Evolutionary conservation across 164 flowering plant species (phyloP), one percentile per base, ranked within the genome.

Genomic region (Tetracentron sinense): DNA sequence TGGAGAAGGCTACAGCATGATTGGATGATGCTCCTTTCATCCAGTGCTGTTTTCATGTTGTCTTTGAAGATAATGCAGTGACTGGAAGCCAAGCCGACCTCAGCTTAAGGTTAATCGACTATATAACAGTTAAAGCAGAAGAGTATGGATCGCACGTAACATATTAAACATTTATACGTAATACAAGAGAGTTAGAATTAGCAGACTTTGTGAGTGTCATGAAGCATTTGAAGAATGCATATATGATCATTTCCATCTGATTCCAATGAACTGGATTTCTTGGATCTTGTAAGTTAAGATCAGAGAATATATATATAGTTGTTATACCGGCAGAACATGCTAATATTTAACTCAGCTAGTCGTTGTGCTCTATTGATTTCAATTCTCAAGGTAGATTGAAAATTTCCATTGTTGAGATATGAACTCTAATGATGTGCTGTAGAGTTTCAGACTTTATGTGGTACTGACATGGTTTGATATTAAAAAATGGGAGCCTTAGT

Each of bases 1-100:
- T 2, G 73, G 80, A 46, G 89, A 82, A 44, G 84, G 83, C 64
- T 87, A 77, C 69, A 71, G 73, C 78, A 82, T 85, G 87, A 77
- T 78, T 16, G 83, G 84, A 23, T 84, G 77, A 84, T 31, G 50
- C 29, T 42, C 54, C 16, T 50, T 38, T 51, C 27, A 14, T 60
- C 22, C 2, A 55, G 29, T 42, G 44, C 42, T 62, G 7, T 53
- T 44, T 63, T 35, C 20, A 29, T 26, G n/a, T n/a, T n/a, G n/a
- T n/a, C n/a, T n/a, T n/a, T n/a, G n/a, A 58, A 60, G 50, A 35
- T 49, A 55, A 46, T 44, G 54, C 38, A 26, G 54, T 27, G 31
- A 52, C 55, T 47, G 50, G 42, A 55, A 12, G 28, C 54, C n/a
- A 69, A 69, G 63, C 69, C 55, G 29, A 62, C 46, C 42, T 5